Conservation (phyloP, 768 basidiomycete species). For the Mycena metata region DNA sequence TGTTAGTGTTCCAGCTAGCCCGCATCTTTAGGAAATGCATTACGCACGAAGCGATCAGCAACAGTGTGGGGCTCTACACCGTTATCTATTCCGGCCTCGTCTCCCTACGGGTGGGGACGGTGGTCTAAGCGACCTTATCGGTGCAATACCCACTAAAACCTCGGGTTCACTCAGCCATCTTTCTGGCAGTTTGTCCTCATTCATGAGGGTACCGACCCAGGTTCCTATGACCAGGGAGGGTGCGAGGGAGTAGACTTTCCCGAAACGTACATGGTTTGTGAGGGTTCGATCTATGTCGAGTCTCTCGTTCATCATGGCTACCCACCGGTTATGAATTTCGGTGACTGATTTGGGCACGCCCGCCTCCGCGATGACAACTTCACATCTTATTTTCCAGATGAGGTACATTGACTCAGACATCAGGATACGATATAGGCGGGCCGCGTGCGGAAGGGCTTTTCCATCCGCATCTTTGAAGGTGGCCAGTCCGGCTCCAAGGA, state of each 20-base stretch:
- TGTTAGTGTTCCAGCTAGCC: no score
- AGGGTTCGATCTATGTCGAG: slow-evolving; percentile 7
- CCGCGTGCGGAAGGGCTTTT: neutral
- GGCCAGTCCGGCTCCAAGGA: slow-evolving; percentile 27
- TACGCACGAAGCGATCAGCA: no score
- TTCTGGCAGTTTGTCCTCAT: slow-evolving; percentile 18
- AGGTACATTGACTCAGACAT: slow-evolving; percentile 36
- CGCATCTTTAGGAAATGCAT: no score
- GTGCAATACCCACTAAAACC: slow-evolving; percentile 39
- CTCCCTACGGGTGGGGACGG: neutral
- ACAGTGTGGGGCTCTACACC: no score
- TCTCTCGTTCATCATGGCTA: slow-evolving; percentile 11
- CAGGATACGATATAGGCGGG: slow-evolving; percentile 31
- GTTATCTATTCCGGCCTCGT: no score
- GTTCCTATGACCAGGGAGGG: slow-evolving; percentile 21
- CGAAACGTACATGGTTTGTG: neutral
- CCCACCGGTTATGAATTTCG: slow-evolving; percentile 29
- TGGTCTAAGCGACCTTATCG: neutral
- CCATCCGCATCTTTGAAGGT: neutral
- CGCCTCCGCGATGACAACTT: slow-evolving; percentile 27
- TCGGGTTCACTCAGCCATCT: slow-evolving; percentile 23
- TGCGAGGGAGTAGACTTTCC: no score
- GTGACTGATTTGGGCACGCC: neutral
- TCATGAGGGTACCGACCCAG: slow-evolving; percentile 17
- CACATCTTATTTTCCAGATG: slow-evolving; percentile 37